These are phyloP conservation scores for Colletotrichum tofieldiae DNA, from an alignment of 2,329 filamentous ascomycete species.

Conservation along the genomic window DNA sequence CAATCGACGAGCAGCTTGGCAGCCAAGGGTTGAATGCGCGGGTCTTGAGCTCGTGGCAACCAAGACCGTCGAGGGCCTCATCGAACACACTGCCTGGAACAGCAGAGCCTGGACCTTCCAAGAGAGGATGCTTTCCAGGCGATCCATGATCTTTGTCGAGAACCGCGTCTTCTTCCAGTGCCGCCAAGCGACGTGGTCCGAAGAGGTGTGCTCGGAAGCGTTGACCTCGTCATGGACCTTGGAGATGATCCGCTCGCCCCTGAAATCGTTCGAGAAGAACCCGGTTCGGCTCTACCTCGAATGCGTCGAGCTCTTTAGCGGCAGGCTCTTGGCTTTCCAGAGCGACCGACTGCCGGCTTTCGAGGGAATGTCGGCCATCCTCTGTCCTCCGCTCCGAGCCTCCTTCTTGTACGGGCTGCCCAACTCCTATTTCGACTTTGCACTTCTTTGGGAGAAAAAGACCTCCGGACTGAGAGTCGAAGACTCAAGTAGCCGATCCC, in stretches of 20 bases:
- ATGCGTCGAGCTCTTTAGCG: not conserved
- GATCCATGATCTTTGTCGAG: no score
- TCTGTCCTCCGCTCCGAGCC: not conserved
- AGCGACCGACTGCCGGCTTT: not conserved
- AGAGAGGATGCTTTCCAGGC: no score
- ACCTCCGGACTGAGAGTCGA: not conserved
- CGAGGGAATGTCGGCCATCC: not conserved
- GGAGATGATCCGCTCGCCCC: not conserved
- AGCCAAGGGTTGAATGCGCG: not conserved
- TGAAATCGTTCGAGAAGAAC: not conserved
- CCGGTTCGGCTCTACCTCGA: not conserved
- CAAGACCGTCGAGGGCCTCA: not conserved
- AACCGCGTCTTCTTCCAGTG: no score
- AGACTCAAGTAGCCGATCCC: not conserved
- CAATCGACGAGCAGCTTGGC: not conserved
- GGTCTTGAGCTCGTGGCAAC: not conserved
- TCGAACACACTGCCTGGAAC: no score
- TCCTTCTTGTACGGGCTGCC: not conserved
- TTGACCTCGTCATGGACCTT: not conserved
- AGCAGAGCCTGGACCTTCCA: no score
- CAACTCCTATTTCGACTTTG: conserved; percentile 14
- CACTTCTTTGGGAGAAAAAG: not conserved
- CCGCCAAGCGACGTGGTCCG: no score
- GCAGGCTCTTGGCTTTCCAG: not conserved
- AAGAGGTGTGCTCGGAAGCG: no score